A percentile compares a stretch with the other conserved stretches of the same genome.
phyloP scores from a whole-genome alignment of 495 filamentous ascomycete genomes.

The Acidiella bohemica region DNA sequence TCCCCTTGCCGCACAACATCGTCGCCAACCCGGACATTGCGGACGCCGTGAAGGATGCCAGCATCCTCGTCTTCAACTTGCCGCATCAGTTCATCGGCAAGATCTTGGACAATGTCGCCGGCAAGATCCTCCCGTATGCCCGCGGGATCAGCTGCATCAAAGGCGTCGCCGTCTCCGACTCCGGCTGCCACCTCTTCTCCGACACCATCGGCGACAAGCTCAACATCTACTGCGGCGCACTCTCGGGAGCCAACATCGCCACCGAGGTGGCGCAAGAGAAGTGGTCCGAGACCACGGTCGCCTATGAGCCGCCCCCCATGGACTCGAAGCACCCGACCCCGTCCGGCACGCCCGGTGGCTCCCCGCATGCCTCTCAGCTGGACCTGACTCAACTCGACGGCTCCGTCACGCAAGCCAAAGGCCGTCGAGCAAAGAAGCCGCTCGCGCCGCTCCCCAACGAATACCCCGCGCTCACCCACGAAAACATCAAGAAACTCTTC shows the following conservation, averaged over 20 bases:
- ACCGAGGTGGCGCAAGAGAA: conserved; percentile 89
- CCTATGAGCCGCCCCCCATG: conserved; percentile 84
- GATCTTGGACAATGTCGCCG: conserved; percentile 73
- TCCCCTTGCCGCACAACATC: conserved; percentile 72
- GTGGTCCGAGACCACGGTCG: conserved; percentile 92
- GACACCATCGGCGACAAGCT: conserved; percentile 83
- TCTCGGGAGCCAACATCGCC: conserved; percentile 95
- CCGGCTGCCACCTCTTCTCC: conserved; percentile 76
- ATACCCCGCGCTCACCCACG: conserved; percentile 72
- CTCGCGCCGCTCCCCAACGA: conserved; percentile 61
- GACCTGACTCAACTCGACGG: conserved; percentile 41
- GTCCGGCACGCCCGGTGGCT: conserved; percentile 33
- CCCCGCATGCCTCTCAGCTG: conserved; percentile 39
- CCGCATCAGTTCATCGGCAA: conserved; percentile 94
- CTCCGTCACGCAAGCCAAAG: conserved; percentile 14
- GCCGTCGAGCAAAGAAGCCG: conserved; percentile 27
- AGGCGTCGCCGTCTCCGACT: conserved; percentile 77
- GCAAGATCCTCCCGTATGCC: conserved; percentile 79
- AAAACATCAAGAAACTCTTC: conserved; percentile 68
- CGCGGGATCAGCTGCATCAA: conserved; percentile 97
- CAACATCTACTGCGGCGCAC: conserved; percentile 91
- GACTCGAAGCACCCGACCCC: conserved; percentile 61
- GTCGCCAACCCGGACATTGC: conserved; percentile 78
- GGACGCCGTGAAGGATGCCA: conserved; percentile 66
- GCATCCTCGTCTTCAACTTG: conserved; percentile 90